Evolutionary conservation across 768 basidiomycete genomes (phyloP).

Genomic region (Coprinopsis strossmayeri): DNA sequence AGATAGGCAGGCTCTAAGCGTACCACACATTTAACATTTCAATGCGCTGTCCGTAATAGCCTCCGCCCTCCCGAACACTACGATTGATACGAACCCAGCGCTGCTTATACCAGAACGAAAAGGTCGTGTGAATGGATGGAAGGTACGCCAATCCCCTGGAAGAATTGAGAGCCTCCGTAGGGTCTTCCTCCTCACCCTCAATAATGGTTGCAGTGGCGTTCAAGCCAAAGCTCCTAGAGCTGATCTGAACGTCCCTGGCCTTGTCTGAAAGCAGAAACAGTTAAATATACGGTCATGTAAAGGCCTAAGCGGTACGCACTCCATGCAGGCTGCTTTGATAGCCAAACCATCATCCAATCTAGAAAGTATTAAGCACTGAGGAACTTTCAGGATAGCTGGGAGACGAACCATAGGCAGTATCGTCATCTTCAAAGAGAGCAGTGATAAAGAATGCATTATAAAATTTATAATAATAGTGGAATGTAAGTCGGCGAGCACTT

Average conservation of each 20-base stretch:
- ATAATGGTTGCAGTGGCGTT: conserved; percentile 24
- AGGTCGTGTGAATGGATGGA: conserved; percentile 32
- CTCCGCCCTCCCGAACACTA: conserved; percentile 22
- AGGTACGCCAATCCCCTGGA: conserved; percentile 34
- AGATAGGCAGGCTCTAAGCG: conserved; percentile 9
- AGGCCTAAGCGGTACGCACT: conserved; percentile 24
- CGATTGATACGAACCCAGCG: conserved; percentile 37
- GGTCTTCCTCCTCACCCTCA: conserved; percentile 31
- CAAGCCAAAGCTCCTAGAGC: conserved; percentile 34
- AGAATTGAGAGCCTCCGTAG: conserved; percentile 16
- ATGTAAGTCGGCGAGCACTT: conserved; percentile 41
- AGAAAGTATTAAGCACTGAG: background rate
- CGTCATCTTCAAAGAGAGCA: conserved; percentile 52
- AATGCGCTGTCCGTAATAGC: conserved; percentile 27
- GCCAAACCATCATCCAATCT: conserved; percentile 73
- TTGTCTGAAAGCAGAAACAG: conserved; percentile 14
- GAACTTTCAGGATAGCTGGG: background rate
- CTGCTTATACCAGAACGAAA: conserved; percentile 43
- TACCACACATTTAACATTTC: conserved; percentile 39
- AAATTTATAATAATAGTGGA: conserved; percentile 34
- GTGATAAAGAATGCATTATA: conserved; percentile 56
- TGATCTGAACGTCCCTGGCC: conserved; percentile 47
- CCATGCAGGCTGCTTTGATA: conserved; percentile 59
- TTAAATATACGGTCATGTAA: conserved; percentile 13
- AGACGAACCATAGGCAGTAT: conserved; percentile 47